Conservation (phyloP, 2,329 filamentous ascomycete species). For the Verticillium klebahnii region DNA sequence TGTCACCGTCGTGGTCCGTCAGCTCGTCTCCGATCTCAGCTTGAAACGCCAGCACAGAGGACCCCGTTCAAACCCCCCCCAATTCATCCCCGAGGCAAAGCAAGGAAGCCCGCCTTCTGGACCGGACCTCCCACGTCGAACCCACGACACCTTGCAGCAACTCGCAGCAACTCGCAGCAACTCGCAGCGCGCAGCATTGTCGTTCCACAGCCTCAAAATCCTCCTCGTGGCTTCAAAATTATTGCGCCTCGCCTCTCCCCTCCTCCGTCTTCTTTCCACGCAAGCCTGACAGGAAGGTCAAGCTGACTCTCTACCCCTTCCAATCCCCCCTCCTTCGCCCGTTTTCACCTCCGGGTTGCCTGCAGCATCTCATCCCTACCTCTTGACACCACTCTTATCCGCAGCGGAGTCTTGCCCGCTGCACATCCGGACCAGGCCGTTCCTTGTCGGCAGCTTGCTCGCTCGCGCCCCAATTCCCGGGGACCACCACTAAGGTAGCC, state of each 20-base stretch:
- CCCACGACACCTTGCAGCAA: constrained; percentile 2
- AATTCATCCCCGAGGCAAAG: too few species aligned
- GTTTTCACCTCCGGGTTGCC: neutral
- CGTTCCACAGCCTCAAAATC: neutral
- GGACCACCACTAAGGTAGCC: neutral
- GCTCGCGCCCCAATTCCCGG: neutral
- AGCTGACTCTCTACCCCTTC: neutral
- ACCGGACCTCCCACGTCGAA: neutral
- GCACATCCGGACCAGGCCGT: neutral
- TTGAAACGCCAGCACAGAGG: constrained; percentile 3
- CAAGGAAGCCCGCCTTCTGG: neutral
- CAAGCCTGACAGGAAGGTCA: neutral
- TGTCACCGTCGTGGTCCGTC: neutral
- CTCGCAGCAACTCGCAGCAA: neutral
- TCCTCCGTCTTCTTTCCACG: neutral
- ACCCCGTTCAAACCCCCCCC: neutral
- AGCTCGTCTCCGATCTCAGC: neutral
- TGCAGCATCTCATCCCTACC: neutral
- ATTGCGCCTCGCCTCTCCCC: neutral
- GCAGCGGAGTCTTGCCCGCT: neutral
- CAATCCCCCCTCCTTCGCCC: neutral
- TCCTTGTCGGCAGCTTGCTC: neutral
- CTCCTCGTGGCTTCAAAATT: neutral
- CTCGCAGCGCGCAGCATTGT: neutral
- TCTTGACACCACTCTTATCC: neutral